phyloP scores from a whole-genome alignment of 257 asterid genomes.

The Verbascum thapsus region DNA sequence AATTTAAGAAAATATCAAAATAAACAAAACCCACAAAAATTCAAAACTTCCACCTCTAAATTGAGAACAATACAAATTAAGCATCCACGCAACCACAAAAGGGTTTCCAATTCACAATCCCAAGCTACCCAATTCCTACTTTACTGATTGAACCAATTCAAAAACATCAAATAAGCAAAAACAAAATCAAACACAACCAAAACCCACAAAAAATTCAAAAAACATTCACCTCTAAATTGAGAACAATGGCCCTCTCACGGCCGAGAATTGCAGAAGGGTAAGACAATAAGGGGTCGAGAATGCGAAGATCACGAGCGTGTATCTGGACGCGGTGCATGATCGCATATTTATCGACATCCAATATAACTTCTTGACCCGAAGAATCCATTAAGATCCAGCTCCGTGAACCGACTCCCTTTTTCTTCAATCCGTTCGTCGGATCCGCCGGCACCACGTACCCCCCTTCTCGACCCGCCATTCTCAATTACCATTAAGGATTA shows the following conservation, averaged over 20 bases:
- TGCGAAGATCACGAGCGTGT: slow-evolving; percentile 91
- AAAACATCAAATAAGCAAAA: background rate
- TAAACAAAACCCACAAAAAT: no score
- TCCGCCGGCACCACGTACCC: slow-evolving; percentile 72
- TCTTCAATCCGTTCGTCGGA: slow-evolving; percentile 58
- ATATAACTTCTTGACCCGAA: slow-evolving; percentile 53
- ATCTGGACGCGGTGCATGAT: slow-evolving; percentile 94
- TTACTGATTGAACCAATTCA: background rate
- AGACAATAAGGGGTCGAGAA: slow-evolving; percentile 73
- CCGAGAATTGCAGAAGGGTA: slow-evolving; percentile 89
- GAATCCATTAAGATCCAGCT: slow-evolving; percentile 76
- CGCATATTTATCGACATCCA: slow-evolving; percentile 78
- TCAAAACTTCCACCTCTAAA: no score
- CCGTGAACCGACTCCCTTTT: slow-evolving; percentile 63
- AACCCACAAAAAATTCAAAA: background rate
- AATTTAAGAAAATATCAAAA: no score
- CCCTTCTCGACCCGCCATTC: slow-evolving; percentile 60
- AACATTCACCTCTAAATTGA: slow-evolving; percentile 71
- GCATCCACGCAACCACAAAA: no score
- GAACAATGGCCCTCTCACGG: slow-evolving; percentile 88
- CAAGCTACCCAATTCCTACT: background rate
- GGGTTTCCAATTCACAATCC: no score
- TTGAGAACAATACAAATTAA: no score
- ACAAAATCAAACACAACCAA: background rate
- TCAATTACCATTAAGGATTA: slow-evolving; percentile 33